Evolutionary conservation across 2,329 filamentous ascomycete species (phyloP).

Genomic region (Colletotrichum navitas): DNA sequence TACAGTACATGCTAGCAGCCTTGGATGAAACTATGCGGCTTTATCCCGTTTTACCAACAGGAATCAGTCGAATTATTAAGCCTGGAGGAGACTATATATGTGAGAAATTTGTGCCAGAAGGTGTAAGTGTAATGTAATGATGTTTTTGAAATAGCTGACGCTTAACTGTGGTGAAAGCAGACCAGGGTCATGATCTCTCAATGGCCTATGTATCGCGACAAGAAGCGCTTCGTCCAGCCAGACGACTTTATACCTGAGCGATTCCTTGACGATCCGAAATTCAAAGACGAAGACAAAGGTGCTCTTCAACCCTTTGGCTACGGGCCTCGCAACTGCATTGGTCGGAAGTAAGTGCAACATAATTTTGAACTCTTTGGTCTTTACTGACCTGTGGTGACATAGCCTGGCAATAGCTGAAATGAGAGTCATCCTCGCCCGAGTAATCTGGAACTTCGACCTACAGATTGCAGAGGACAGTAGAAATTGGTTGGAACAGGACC

Average conservation of each 20-base stretch:
- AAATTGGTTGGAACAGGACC: constrained; percentile 51
- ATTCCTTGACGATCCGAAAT: constrained; percentile 49
- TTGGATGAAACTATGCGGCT: constrained; percentile 57
- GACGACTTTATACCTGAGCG: constrained; percentile 59
- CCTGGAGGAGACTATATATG: constrained; percentile 51
- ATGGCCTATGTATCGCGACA: constrained; percentile 34
- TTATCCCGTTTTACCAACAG: constrained; percentile 48
- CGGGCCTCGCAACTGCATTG: constrained; percentile 64
- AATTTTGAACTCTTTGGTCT: too few species aligned
- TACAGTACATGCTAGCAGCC: constrained; percentile 57
- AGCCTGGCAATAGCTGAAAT: constrained; percentile 62
- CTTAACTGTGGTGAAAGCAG: too few species aligned
- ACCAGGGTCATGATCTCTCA: constrained; percentile 55
- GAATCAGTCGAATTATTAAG: constrained; percentile 47
- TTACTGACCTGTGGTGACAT: not conserved
- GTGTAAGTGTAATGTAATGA: too few species aligned
- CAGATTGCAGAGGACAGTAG: constrained; percentile 50
- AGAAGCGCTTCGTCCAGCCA: constrained; percentile 57
- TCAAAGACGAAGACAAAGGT: constrained; percentile 47
- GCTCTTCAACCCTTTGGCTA: constrained; percentile 62
- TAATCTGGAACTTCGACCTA: constrained; percentile 63
- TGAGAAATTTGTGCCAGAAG: constrained; percentile 50
- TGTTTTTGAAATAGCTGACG: too few species aligned
- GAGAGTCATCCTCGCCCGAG: constrained; percentile 59
- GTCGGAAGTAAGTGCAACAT: constrained; percentile 56